Percentiles rank a stretch among this genome's conserved stretches.
Conservation (phyloP, 2,329 filamentous ascomycete genomes). For the Fusarium devonianum region DNA sequence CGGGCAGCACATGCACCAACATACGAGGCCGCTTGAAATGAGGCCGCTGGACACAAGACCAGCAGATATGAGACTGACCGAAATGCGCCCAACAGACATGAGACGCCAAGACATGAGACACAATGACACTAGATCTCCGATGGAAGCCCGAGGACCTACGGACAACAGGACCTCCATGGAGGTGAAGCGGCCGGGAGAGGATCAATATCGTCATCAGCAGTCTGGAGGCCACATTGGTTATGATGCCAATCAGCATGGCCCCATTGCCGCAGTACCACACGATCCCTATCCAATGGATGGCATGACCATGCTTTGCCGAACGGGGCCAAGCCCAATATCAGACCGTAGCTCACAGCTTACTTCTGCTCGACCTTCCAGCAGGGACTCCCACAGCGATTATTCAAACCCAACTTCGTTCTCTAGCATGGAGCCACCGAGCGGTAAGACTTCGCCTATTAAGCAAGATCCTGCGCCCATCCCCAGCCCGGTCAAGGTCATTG, state of each 20-base stretch:
- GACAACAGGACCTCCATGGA: slow-evolving; percentile 36
- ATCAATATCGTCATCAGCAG: slow-evolving; percentile 37
- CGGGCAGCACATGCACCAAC: slow-evolving; percentile 25
- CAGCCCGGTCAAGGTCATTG: slow-evolving; percentile 70
- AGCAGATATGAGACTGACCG: slow-evolving; percentile 8
- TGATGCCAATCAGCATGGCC: slow-evolving; percentile 63
- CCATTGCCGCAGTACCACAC: slow-evolving; percentile 77
- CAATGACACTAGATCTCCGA: slow-evolving; percentile 19
- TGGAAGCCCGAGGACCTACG: slow-evolving; percentile 22
- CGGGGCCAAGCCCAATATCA: slow-evolving; percentile 70
- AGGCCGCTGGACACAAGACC: not conserved
- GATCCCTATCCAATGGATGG: slow-evolving; percentile 94
- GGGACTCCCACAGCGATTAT: slow-evolving; percentile 89
- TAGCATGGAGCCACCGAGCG: slow-evolving; percentile 80
- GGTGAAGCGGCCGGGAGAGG: slow-evolving; percentile 35
- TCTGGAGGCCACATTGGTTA: slow-evolving; percentile 39
- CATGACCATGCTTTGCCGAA: slow-evolving; percentile 96
- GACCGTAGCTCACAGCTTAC: slow-evolving; percentile 61
- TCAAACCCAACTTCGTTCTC: slow-evolving; percentile 90
- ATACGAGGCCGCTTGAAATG: slow-evolving; percentile 18
- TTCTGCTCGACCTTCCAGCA: slow-evolving; percentile 78
- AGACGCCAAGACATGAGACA: slow-evolving; percentile 3
- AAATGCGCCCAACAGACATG: slow-evolving; percentile 4
- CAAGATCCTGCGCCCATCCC: slow-evolving; percentile 49
- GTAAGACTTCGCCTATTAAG: slow-evolving; percentile 78